Evolutionary conservation across 768 basidiomycete species (phyloP).

Genomic region (Kwoniella mangroviensis): DNA sequence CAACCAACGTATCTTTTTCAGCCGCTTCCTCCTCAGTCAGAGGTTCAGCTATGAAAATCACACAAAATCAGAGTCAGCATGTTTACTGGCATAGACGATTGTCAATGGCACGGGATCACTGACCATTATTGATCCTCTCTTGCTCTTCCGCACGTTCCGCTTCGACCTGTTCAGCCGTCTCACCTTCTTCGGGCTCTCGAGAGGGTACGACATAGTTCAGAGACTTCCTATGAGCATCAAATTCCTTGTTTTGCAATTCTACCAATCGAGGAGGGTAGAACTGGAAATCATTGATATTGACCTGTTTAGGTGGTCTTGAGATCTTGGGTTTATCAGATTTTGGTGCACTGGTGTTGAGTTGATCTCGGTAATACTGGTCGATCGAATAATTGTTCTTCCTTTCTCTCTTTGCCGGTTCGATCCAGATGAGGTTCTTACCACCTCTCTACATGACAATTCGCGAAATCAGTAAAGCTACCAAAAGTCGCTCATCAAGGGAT

Average conservation of each 20-base stretch:
- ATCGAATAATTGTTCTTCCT: slow-evolving; percentile 88
- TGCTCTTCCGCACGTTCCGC: slow-evolving; percentile 78
- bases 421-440: slow-evolving; percentile 60
- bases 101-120: too few species aligned
- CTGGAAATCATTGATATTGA: slow-evolving; percentile 89
- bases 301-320: slow-evolving; percentile 84
- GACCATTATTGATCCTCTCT: slow-evolving; percentile 86
- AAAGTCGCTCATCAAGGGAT: too few species aligned
- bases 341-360: slow-evolving; percentile 75
- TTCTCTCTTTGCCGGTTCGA: slow-evolving; percentile 86
- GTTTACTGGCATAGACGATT: too few species aligned
- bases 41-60: slow-evolving; percentile 69
- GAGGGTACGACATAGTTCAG: slow-evolving; percentile 60
- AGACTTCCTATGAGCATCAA: slow-evolving; percentile 57
- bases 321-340: slow-evolving; percentile 78
- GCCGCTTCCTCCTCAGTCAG: slow-evolving; percentile 85
- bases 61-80: background rate
- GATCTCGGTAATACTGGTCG: slow-evolving; percentile 93
- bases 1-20: slow-evolving; percentile 76
- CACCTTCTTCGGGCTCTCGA: slow-evolving; percentile 71
- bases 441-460: too few species aligned
- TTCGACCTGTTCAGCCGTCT: slow-evolving; percentile 82
- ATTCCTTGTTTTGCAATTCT: slow-evolving; percentile 83
- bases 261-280: slow-evolving; percentile 85
- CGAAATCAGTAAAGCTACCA: too few species aligned